Base-by-base conservation (phyloP, 768 basidiomycete genomes). In the Leucosporidium scottii region DNA sequence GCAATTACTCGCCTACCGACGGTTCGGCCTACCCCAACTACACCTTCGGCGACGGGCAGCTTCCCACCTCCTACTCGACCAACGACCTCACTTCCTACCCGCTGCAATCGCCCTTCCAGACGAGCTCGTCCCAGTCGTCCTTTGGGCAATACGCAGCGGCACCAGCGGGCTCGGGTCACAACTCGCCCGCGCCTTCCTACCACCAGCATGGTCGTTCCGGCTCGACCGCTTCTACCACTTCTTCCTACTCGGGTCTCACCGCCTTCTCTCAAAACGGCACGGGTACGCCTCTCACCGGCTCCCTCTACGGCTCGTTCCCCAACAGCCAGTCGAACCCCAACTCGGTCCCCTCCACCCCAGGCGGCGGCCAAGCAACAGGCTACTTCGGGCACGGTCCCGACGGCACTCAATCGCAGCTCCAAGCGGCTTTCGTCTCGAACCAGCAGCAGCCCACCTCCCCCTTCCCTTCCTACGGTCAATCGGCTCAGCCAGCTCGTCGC, bases 221-320 rank as follows among this genome's bases (percentile, higher is more conserved):
- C n/a, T 72, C 71, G 62, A 72, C 71, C 20, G 67, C 71, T 2
- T 72, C 71, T 36, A 66, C 59, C 36, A 66, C 60, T 20, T 69
- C 67, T 55, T 62, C 66, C 28, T 65, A 61, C 59, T 72, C 71
- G 20, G 65, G 67, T 34, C 20, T 72, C 13, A 69, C 71, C 25
- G 67, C 65, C 17, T 72, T 72, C 67, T 72, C 71, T 21, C 57
- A 65, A 59, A 60, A 65, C 34, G 61, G 62, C 12, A 58, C 34
- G 49, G 67, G 67, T 0, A 66, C 71, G 18, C 68, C 70, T 0
- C 59, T 72, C 7, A 69, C 67, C 9, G 50, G 71, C n/a, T 72
- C 71, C 31, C 21, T 68, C 7, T 66, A 68, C 60, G 71, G 71
- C 20, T 72, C 71, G 48, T 66, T 64, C 67, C 62, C 67, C 21